Evolutionary conservation across 106 monocot species (phyloP).

Genomic region (Xerophyta viscosa): DNA sequence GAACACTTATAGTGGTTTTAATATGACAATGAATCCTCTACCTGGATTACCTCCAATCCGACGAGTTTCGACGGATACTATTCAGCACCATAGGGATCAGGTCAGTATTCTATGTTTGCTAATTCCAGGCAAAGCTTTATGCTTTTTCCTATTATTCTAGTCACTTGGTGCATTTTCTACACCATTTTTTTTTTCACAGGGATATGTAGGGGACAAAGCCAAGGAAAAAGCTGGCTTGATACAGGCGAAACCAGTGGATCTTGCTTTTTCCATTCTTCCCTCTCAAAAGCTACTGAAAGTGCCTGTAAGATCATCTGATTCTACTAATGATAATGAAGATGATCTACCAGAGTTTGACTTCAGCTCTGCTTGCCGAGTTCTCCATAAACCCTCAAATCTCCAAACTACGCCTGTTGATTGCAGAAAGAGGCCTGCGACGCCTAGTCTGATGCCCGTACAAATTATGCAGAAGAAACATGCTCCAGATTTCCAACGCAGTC

Average conservation of each 20-base stretch:
- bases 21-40: slow-evolving; percentile 4
- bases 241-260: too few relatives aligned
- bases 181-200: too few relatives aligned
- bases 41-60: slow-evolving; percentile 17
- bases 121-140: too few relatives aligned
- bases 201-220: too few relatives aligned
- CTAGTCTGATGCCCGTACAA: slow-evolving; percentile 1
- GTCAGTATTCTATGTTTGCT: not conserved
- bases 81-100: slow-evolving; percentile 7
- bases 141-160: too few relatives aligned
- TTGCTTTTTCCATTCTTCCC: too few relatives aligned
- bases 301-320: not conserved
- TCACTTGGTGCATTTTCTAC: too few relatives aligned
- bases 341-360: slow-evolving; percentile 83
- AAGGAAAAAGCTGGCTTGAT: too few relatives aligned
- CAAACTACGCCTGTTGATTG: not conserved
- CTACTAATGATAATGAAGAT: slow-evolving; percentile 35
- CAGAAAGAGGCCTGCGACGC: not conserved
- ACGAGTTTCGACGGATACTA: slow-evolving; percentile 9
- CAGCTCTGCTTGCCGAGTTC: slow-evolving; percentile 28
- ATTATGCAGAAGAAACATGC: not conserved
- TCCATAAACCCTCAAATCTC: not conserved
- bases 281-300: too few relatives aligned
- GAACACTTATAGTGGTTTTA: not conserved
- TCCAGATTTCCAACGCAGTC: not conserved